Percentiles rank a stretch among this genome's conserved stretches.
Evolutionary conservation across 192 early-diverging fungal genomes (phyloP).

Genomic region (Umbelopsis isabellina): DNA sequence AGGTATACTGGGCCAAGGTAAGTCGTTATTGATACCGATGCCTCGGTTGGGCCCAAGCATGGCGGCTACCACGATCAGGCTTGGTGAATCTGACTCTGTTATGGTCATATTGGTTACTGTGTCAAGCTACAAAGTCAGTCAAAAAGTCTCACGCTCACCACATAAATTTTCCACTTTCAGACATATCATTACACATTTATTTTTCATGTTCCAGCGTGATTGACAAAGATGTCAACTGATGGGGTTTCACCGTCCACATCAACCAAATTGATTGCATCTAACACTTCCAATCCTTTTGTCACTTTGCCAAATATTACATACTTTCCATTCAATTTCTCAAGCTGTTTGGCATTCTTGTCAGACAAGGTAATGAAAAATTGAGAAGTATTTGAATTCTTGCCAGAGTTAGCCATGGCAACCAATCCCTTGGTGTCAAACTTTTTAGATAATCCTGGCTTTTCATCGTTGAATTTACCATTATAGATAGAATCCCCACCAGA

Average conservation of each 20-base stretch:
- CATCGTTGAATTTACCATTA: slow-evolving; percentile 61
- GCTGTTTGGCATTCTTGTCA: slow-evolving; percentile 31
- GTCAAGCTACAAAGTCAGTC: neutral
- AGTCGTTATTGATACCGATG: neutral
- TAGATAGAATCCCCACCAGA: slow-evolving; percentile 64
- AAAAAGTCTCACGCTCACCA: neutral
- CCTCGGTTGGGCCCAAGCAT: slow-evolving; percentile 11
- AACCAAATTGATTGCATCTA: slow-evolving; percentile 46
- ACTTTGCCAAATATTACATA: slow-evolving; percentile 75
- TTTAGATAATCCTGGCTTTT: slow-evolving; percentile 43
- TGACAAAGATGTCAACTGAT: slow-evolving; percentile 21
- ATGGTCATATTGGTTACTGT: slow-evolving; percentile 1
- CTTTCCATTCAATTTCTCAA: slow-evolving; percentile 53
- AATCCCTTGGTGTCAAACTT: slow-evolving; percentile 29
- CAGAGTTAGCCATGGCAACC: slow-evolving; percentile 63
- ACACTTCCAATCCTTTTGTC: slow-evolving; percentile 56
- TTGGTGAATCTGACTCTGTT: neutral
- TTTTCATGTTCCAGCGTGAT: slow-evolving; percentile 24
- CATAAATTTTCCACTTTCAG: no score
- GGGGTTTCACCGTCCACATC: slow-evolving; percentile 29
- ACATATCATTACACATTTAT: neutral
- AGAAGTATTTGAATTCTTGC: slow-evolving; percentile 66
- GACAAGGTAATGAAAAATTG: slow-evolving; percentile 57
- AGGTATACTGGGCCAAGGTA: slow-evolving; percentile 4
- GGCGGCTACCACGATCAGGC: slow-evolving; percentile 1